Conservation (phyloP, 2,329 filamentous ascomycete species). For the Aspergillus tanneri region DNA sequence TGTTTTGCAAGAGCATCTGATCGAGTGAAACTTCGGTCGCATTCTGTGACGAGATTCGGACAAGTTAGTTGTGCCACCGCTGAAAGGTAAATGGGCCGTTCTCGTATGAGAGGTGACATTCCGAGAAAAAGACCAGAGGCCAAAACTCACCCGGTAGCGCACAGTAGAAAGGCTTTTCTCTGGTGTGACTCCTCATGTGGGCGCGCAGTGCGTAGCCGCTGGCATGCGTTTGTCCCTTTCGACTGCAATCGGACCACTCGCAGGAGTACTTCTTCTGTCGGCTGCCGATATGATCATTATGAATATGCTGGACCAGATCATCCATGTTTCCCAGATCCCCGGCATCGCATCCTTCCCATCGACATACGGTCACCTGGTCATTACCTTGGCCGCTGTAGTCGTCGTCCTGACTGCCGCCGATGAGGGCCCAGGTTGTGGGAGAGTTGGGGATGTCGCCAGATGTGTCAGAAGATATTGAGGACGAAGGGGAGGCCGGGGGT, state of each 20-base stretch:
- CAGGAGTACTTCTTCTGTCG: constrained; percentile 97
- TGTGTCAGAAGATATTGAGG: constrained; percentile 85
- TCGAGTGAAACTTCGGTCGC: constrained; percentile 91
- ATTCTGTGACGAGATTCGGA: constrained; percentile 60
- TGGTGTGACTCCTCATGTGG: constrained; percentile 95
- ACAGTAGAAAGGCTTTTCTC: constrained; percentile 98
- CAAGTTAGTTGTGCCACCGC: neutral
- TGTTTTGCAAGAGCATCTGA: constrained; percentile 96
- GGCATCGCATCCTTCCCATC: constrained; percentile 71
- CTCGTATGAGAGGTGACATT: neutral
- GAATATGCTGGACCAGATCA: constrained; percentile 75
- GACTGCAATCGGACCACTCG: constrained; percentile 86
- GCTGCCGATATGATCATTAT: constrained; percentile 90
- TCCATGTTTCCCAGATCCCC: constrained; percentile 80
- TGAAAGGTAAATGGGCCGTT: neutral
- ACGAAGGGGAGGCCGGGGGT: constrained; percentile 51
- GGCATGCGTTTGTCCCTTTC: constrained; percentile 88
- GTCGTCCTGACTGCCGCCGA: constrained; percentile 44
- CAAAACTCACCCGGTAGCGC: constrained; percentile 73
- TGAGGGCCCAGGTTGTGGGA: constrained; percentile 52
- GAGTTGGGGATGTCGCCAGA: constrained; percentile 79
- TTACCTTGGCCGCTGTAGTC: constrained; percentile 71
- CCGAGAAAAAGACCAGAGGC: constrained; percentile 2
- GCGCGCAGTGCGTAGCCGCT: constrained; percentile 95
- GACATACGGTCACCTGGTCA: constrained; percentile 75